phyloP scores from a whole-genome alignment of 2,329 filamentous ascomycete genomes.

The Trichoderma citrinoviride region DNA sequence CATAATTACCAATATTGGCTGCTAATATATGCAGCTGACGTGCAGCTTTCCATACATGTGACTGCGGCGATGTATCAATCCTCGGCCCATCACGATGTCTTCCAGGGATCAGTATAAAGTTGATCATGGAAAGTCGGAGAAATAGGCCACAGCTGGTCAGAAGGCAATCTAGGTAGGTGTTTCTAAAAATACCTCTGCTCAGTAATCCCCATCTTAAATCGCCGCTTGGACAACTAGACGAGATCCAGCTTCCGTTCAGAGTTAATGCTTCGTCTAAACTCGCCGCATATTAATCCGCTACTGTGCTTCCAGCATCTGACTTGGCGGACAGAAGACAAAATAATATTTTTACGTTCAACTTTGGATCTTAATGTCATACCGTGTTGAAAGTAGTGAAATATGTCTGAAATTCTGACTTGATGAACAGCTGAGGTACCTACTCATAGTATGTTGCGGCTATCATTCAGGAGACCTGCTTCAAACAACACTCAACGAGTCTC shows the following conservation, averaged over 20 bases:
- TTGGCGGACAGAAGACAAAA: too few relatives aligned
- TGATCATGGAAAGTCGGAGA: too few relatives aligned
- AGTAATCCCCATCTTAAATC: neutral
- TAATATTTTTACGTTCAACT: too few relatives aligned
- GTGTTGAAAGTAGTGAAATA: too few relatives aligned
- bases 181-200: slow-evolving; percentile 4
- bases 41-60: neutral
- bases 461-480: too few relatives aligned
- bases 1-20: neutral
- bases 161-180: fast-evolving
- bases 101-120: neutral
- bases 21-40: neutral
- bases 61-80: neutral
- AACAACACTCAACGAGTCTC: neutral
- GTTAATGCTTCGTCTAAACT: neutral
- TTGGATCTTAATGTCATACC: too few relatives aligned
- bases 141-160: neutral
- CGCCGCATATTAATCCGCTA: too few relatives aligned
- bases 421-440: too few relatives aligned
- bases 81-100: neutral
- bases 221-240: neutral
- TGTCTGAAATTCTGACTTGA: too few relatives aligned
- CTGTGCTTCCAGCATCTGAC: too few relatives aligned
- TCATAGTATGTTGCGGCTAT: too few relatives aligned
- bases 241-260: neutral